A percentile compares a stretch with the other conserved stretches of the same genome.
phyloP scores from a whole-genome alignment of 257 asterid species.

The Gentiana straminea region DNA sequence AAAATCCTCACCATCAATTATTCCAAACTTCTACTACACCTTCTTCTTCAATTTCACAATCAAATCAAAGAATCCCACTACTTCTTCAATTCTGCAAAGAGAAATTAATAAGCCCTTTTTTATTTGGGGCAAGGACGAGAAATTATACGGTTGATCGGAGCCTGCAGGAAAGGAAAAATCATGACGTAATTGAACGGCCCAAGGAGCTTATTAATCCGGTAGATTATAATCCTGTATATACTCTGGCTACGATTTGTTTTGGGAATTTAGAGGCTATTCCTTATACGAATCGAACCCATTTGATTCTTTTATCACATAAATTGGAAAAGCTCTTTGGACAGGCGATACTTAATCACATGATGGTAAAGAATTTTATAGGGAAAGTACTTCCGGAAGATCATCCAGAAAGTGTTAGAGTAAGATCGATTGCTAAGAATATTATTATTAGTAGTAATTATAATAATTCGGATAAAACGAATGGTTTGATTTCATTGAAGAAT shows the following conservation, averaged over 20 bases:
- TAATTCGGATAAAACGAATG: conserved; percentile 21
- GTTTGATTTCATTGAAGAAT: conserved; percentile 33
- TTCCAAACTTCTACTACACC: not conserved
- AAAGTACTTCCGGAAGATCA: conserved; percentile 76
- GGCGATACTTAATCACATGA: conserved; percentile 38
- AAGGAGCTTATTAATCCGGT: too few relatives aligned
- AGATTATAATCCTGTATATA: too few relatives aligned
- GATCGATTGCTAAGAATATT: conserved; percentile 50
- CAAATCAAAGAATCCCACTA: too few relatives aligned
- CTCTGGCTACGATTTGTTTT: conserved; percentile 46
- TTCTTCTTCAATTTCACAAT: too few relatives aligned
- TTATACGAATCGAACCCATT: conserved; percentile 72
- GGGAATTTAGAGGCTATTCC: conserved; percentile 88
- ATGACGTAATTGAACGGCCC: too few relatives aligned
- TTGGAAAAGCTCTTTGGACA: conserved; percentile 64
- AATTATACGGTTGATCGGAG: conserved; percentile 55
- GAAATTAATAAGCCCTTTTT: conserved; percentile 33
- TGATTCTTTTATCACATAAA: conserved; percentile 53
- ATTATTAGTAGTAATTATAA: conserved; percentile 35
- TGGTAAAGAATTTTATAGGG: conserved; percentile 38
- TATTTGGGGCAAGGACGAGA: conserved; percentile 53
- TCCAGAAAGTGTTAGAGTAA: conserved; percentile 78
- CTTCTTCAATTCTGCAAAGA: conserved; percentile 20
- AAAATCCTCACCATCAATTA: not conserved
- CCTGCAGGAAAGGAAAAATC: too few relatives aligned